Conservation (phyloP, 306 rosid genomes). For the Ormosia emarginata region DNA sequence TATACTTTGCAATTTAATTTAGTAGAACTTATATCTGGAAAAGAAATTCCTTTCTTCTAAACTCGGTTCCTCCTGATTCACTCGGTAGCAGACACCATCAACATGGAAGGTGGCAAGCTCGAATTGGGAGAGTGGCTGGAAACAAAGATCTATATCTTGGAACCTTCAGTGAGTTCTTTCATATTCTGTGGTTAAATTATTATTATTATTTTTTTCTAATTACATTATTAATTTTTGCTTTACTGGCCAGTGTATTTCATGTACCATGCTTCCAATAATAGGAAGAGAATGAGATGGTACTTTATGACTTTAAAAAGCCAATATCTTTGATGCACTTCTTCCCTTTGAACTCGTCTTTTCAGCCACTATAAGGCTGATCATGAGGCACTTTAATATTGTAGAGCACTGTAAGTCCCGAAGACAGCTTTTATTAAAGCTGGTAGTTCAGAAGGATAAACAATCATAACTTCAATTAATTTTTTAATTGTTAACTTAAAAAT, state of each 20-base stretch:
- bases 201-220: not conserved
- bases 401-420: constrained; percentile 8
- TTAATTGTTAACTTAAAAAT: not conserved
- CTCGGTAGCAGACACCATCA: constrained; percentile 77
- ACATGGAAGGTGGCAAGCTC: constrained; percentile 97
- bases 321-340: constrained; percentile 19
- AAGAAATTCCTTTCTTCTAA: not conserved
- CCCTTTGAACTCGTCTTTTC: constrained; percentile 21
- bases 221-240: not conserved
- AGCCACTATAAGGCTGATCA: constrained; percentile 19
- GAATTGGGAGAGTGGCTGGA: constrained; percentile 94
- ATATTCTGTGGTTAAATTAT: not conserved
- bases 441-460: constrained; percentile 12
- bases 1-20: not conserved
- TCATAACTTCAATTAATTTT: constrained; percentile 2
- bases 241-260: not conserved
- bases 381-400: constrained; percentile 21
- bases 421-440: constrained; percentile 35
- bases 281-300: constrained; percentile 21
- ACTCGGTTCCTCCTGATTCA: constrained; percentile 10
- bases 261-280: constrained; percentile 19
- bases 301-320: constrained; percentile 25
- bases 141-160: constrained; percentile 95
- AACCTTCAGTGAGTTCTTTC: constrained; percentile 70
- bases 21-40: not conserved